phyloP scores from a whole-genome alignment of 2,329 filamentous ascomycete genomes.

The Arachnomyces sp. region DNA sequence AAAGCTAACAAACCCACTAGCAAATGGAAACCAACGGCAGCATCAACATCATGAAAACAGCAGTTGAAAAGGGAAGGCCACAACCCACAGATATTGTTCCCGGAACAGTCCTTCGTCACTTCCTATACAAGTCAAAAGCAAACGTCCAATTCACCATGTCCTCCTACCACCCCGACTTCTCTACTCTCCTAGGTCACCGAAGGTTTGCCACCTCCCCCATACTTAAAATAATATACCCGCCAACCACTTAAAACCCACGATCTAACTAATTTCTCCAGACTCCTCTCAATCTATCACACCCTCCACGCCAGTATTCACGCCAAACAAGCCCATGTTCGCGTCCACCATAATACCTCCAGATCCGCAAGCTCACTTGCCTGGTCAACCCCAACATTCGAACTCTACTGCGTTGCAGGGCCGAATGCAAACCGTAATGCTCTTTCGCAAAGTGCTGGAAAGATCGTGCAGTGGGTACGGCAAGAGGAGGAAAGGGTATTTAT shows the following conservation, averaged over 20 bases:
- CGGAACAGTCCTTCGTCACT: constrained; percentile 75
- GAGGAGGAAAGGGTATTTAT: constrained; percentile 96
- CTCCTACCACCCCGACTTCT: constrained; percentile 63
- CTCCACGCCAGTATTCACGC: constrained; percentile 80
- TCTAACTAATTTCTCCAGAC: constrained; percentile 28
- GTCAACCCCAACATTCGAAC: constrained; percentile 83
- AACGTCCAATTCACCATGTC: constrained; percentile 97
- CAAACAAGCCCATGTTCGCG: constrained; percentile 74
- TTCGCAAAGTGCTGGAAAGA: constrained; percentile 76
- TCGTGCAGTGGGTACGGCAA: constrained; percentile 82
- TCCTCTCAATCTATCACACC: constrained; percentile 77
- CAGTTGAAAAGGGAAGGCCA: constrained; percentile 63
- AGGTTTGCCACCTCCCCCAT: constrained; percentile 35
- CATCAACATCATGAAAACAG: constrained; percentile 63
- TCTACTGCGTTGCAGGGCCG: constrained; percentile 88
- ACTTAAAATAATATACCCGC: too few species aligned
- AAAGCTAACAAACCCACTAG: constrained; percentile 22
- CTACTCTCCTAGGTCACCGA: constrained; percentile 51
- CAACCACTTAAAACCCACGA: constrained; percentile 1
- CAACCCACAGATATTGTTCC: constrained; percentile 67
- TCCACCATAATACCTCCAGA: constrained; percentile 69
- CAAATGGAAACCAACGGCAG: constrained; percentile 69
- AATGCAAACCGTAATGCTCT: constrained; percentile 55
- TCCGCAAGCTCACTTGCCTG: constrained; percentile 77
- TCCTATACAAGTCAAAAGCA: constrained; percentile 86